Evolutionary conservation across 2,329 filamentous ascomycete species (phyloP), one percentile per base, ranked within the genome.

Genomic region (Fusarium pseudocircinatum): DNA sequence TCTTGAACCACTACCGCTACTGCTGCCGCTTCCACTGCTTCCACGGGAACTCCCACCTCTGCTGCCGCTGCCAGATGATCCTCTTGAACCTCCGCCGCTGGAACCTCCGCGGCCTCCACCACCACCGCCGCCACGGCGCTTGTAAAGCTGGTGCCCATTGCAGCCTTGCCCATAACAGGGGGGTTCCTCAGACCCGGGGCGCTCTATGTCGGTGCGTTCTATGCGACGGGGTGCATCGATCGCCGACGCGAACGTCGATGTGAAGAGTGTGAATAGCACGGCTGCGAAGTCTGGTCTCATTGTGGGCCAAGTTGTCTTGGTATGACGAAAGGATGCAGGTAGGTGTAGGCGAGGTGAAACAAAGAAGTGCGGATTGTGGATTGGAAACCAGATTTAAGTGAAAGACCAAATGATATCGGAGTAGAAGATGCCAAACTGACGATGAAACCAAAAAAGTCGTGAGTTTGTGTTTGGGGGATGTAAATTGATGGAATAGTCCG

Each of bases 51-150:
- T 60, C 53, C 63, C 60, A 69, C 70, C 70, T 72, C 62, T 67
- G 54, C 56, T 62, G 26, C 72, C 69, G 30, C 60, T 62, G 26
- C 68, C 60, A 37, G 58, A 57, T 58, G 60, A 46, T 30, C 65
- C 50, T 56, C 76, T 70, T 26, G 65, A 50, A 18, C 59, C 34
- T 20, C 80, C 72, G 28, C 75, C 52, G 22, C 79, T 56, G n/a
- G 77, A 75, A 22, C 82, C 81, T 15, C 65, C 65, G 28, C 64
- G 81, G 24, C 85, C 83, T 54, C 88, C 87, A 16, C 87, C 82
- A 14, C 87, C 88, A 12, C 89, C 89, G 53, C 90, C 89, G 40
- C 89, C 89, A 75, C 88, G 88, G 71, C 90, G 85, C 83, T 90
- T 91, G 83, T 85, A 90, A 28, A 91, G 80, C 37, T 89, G 84